Percentiles rank a stretch among this genome's conserved stretches.
These are phyloP conservation scores for Pythium volutum DNA, from an alignment of 352 stramenopile species.

Conservation along the genomic window DNA sequence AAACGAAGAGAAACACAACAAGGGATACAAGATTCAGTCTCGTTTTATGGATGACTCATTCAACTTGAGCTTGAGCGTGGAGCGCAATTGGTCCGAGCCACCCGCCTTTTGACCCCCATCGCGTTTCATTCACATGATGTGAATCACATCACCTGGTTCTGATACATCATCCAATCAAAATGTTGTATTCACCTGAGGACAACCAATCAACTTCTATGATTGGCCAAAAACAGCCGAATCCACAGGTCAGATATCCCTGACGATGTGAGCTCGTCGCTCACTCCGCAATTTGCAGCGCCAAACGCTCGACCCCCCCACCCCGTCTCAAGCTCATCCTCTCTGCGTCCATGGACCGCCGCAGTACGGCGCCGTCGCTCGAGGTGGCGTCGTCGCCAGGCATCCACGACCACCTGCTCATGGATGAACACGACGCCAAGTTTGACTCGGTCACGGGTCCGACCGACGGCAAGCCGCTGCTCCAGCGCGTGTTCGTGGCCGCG, in stretches of 20 bases:
- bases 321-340: neutral
- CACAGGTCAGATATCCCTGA: too few species aligned
- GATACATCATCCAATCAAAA: too few species aligned
- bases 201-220: too few species aligned
- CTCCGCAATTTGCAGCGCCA: neutral
- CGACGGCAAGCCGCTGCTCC: constrained; percentile 40
- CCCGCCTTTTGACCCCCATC: too few species aligned
- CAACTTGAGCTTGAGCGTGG: too few species aligned
- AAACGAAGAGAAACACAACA: neutral
- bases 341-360: neutral
- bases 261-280: neutral
- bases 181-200: too few species aligned
- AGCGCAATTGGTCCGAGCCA: too few species aligned
- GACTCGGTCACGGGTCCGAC: constrained; percentile 45
- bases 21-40: too few species aligned
- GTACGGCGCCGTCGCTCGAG: constrained; percentile 5
- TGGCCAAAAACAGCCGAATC: too few species aligned
- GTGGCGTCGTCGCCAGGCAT: constrained; percentile 4
- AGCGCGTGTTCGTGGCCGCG: constrained; percentile 52
- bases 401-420: constrained; percentile 36
- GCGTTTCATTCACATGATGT: too few species aligned
- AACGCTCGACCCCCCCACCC: neutral
- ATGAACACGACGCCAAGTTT: constrained; percentile 26
- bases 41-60: too few species aligned
- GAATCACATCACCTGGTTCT: too few species aligned